A percentile compares a stretch with the other conserved stretches of the same genome.
phyloP scores from a whole-genome alignment of 164 flowering plant species.

The Kalanchoe fedtschenkoi region DNA sequence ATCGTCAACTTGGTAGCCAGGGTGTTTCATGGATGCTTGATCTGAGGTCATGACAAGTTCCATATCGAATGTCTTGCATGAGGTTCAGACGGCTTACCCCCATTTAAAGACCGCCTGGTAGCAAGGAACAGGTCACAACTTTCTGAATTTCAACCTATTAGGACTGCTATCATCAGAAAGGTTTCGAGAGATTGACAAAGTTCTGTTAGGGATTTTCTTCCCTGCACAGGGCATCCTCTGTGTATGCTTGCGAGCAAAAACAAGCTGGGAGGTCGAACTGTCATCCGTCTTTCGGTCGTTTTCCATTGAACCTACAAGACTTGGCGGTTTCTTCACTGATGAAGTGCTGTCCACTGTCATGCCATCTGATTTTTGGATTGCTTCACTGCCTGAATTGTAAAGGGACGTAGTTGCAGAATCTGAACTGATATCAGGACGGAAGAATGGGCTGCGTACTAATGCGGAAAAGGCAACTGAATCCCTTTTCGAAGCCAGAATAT shows the following conservation, averaged over 20 bases:
- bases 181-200: conserved; percentile 29
- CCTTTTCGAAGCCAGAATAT: conserved; percentile 61
- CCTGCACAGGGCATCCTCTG: conserved; percentile 44
- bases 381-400: conserved; percentile 53
- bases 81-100: background rate
- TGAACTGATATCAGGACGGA: conserved; percentile 71
- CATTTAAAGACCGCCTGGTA: background rate
- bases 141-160: conserved; percentile 34
- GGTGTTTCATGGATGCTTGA: conserved; percentile 67
- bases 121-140: conserved; percentile 25
- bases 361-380: conserved; percentile 79
- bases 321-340: conserved; percentile 43
- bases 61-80: conserved; percentile 49
- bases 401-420: conserved; percentile 93
- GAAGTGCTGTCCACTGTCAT: conserved; percentile 59
- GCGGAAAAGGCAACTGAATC: conserved; percentile 49
- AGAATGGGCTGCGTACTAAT: conserved; percentile 42
- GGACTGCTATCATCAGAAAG: conserved; percentile 31
- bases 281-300: conserved; percentile 60
- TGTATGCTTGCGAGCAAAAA: conserved; percentile 22
- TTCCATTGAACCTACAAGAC: conserved; percentile 40
- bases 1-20: too few relatives aligned
- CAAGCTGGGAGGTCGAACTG: conserved; percentile 47
- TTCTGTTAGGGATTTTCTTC: conserved; percentile 62
- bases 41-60: conserved; percentile 86